These are phyloP conservation scores for Phytophthora vignae DNA, from an alignment of 352 stramenopile genomes.

Conservation along the genomic window DNA sequence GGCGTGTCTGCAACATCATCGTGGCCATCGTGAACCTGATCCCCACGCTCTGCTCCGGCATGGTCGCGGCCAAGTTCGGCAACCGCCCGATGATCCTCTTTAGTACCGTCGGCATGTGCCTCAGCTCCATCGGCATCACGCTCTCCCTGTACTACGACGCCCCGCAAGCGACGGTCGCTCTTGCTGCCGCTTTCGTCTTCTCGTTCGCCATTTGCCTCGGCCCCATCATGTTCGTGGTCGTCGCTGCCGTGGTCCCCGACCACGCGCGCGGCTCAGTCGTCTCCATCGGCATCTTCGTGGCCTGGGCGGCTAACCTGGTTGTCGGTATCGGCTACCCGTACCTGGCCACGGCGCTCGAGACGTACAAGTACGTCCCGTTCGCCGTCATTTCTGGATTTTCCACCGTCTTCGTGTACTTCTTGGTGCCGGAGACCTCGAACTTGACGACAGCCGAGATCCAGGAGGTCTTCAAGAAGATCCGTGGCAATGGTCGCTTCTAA, in stretches of 20 bases:
- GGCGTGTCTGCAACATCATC: conserved; percentile 45
- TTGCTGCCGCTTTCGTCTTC: conserved; percentile 33
- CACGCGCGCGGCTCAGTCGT: conserved; percentile 42
- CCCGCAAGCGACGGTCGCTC: conserved; percentile 31
- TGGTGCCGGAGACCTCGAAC: conserved; percentile 48
- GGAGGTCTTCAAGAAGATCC: conserved; percentile 42
- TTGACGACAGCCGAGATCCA: conserved; percentile 49
- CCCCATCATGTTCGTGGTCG: conserved; percentile 46
- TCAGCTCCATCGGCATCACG: conserved; percentile 45
- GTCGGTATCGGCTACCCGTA: conserved; percentile 57
- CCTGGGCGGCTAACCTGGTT: conserved; percentile 48
- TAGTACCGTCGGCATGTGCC: conserved; percentile 38
- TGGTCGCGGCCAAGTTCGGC: conserved; percentile 40
- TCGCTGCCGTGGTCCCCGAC: conserved; percentile 49
- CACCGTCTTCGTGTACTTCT: conserved; percentile 39
- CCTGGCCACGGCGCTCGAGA: conserved; percentile 31
- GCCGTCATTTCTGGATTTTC: conserved; percentile 23
- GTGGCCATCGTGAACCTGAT: conserved; percentile 49
- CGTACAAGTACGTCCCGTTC: conserved; percentile 49
- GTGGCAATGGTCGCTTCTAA: conserved; percentile 37
- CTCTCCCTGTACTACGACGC: conserved; percentile 32
- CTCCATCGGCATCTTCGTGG: conserved; percentile 40
- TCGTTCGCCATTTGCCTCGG: conserved; percentile 40
- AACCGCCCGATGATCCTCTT: conserved; percentile 47
- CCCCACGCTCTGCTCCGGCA: conserved; percentile 32